A percentile compares a stretch with the other conserved stretches of the same genome.
phyloP scores from a whole-genome alignment of 2,329 filamentous ascomycete species.

The Fusarium zealandicum region DNA sequence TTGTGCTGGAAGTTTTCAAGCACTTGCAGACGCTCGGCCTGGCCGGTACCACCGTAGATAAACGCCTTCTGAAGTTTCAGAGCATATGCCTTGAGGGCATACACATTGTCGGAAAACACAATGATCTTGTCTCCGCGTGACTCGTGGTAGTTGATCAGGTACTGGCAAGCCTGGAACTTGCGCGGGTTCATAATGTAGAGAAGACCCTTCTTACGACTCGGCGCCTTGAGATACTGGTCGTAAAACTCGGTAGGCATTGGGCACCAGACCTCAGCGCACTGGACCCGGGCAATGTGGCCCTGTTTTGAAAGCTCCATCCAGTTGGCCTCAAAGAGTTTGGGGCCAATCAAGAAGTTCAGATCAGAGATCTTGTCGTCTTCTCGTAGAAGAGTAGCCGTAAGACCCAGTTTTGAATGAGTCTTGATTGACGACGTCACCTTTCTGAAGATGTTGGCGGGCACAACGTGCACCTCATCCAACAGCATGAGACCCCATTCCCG shows the following conservation, averaged over 20 bases:
- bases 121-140: slow-evolving; percentile 96
- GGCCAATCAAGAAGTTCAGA: slow-evolving; percentile 95
- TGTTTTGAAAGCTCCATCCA: slow-evolving; percentile 99
- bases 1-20: slow-evolving; percentile 96
- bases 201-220: slow-evolving; percentile 55
- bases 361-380: slow-evolving; percentile 99
- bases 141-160: slow-evolving; percentile 98
- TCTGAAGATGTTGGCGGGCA: slow-evolving; percentile 94
- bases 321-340: slow-evolving; percentile 97
- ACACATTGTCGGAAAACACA: slow-evolving; percentile 97
- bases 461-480: slow-evolving; percentile 96
- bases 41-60: slow-evolving; percentile 88
- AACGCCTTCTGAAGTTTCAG: slow-evolving; percentile 84
- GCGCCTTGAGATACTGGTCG: slow-evolving; percentile 83
- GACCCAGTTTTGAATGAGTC: slow-evolving; percentile 90
- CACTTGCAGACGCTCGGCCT: slow-evolving; percentile 84
- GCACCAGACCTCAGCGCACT: slow-evolving; percentile 99
- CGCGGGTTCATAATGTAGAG: slow-evolving; percentile 97
- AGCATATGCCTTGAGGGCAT: slow-evolving; percentile 86
- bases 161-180: slow-evolving; percentile 97
- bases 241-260: slow-evolving; percentile 99
- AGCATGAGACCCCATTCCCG: slow-evolving; percentile 98
- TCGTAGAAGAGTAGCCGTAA: slow-evolving; percentile 91
- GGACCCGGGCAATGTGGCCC: slow-evolving; percentile 94
- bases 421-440: slow-evolving; percentile 93